A percentile compares a stretch with the other conserved stretches of the same genome.
These are phyloP conservation scores for Collybiopsis confluens DNA, from an alignment of 768 basidiomycete genomes.

Conservation along the genomic window DNA sequence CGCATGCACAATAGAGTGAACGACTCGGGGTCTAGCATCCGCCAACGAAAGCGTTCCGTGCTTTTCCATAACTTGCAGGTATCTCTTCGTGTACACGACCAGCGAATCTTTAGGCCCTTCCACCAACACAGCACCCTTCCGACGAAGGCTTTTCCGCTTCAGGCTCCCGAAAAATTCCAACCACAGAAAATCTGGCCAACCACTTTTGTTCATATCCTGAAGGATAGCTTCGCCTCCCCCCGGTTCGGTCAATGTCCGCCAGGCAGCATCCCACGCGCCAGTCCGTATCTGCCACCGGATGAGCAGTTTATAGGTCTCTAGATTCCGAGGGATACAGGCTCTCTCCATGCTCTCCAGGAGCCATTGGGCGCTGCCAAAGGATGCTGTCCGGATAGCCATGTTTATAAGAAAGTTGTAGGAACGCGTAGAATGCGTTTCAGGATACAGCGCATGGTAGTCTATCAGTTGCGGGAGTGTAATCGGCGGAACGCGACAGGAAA, in stretches of 20 bases:
- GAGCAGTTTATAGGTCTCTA: conserved; percentile 54
- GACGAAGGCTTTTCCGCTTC: conserved; percentile 28
- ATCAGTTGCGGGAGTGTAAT: conserved; percentile 34
- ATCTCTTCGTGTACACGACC: conserved; percentile 21
- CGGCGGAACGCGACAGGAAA: conserved; percentile 15
- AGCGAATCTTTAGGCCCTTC: not conserved
- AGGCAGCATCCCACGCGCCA: conserved; percentile 57
- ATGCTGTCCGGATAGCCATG: conserved; percentile 47
- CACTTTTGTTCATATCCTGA: no score
- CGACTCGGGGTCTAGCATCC: conserved; percentile 35
- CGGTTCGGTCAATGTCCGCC: conserved; percentile 28
- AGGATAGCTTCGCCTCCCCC: no score
- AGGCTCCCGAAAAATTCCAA: conserved; percentile 51
- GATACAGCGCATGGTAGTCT: conserved; percentile 43
- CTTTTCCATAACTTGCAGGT: conserved; percentile 37
- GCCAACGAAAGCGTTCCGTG: conserved; percentile 31
- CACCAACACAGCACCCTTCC: conserved; percentile 9
- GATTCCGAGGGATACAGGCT: conserved; percentile 36
- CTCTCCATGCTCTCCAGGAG: conserved; percentile 46
- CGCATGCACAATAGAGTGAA: conserved; percentile 40
- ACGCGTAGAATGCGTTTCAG: conserved; percentile 32
- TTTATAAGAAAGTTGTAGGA: conserved; percentile 43
- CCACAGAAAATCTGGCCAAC: conserved; percentile 50
- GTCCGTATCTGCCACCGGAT: conserved; percentile 53
- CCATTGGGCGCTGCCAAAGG: conserved; percentile 39